Evolutionary conservation across 1,284 basidiomycete genomes (phyloP), one percentile per base, ranked within the genome.

Genomic region (Ceratobasidium sp.): DNA sequence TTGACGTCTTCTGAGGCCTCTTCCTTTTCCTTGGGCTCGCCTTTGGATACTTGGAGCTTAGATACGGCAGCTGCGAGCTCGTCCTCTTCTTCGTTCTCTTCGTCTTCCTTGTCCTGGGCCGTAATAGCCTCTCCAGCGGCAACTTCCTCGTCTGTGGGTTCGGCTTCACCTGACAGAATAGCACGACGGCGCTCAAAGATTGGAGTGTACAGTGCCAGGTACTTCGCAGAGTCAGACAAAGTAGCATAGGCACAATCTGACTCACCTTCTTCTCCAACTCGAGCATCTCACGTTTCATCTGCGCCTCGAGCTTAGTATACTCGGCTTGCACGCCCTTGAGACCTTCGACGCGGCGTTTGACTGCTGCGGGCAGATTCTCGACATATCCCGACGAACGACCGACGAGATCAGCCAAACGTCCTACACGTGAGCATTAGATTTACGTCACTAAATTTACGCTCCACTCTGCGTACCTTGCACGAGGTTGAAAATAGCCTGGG

Each of bases 241-340:
- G 20, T 12, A 47, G 22, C 7, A 12, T 7, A 47, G 6, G 45
- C 45, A 20, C 17, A 20, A 29, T 49, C n/a, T 34, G 45, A 34
- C 15, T 3, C 20, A 93, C 93, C 85, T 97, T 97, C 84, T 96
- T 95, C 85, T 99, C 96, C 69, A 99, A 86, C 80, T 96, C 94
- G 70, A 98, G 85, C 77, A 95, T 94, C 81, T 98, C 96, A 77
- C 90, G 88, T 82, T 98, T 98, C 86, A 96, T 97, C 83, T 96
- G 87, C 76, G 92, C 91, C 80, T 98, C 94, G 69, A 98, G 87
- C 78, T 95, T 92, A 75, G 89, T 88, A 81, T 98, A 94, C 83
- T 96, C 91, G 74, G 88, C 88, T 80, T 98, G 96, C 50, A 99
- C 85, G 70, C 94, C 96, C 80, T 98, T 97, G 76, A 99, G 84